Evolutionary conservation across 768 basidiomycete species (phyloP).

Genomic region (Hydnum rufescens): DNA sequence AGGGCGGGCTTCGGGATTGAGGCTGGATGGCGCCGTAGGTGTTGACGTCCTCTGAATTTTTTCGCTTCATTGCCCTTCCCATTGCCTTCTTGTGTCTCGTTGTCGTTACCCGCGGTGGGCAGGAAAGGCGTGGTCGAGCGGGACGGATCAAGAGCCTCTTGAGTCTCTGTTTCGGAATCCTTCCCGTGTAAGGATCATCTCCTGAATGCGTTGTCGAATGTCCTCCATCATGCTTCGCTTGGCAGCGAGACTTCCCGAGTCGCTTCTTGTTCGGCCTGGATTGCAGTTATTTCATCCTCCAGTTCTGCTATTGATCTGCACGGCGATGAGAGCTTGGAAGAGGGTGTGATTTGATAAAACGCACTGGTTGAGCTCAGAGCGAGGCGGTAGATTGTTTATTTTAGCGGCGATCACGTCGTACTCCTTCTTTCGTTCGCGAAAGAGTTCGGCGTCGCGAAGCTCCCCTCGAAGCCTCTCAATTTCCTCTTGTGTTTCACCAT

Average conservation of each 20-base stretch:
- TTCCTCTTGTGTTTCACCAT: conserved; percentile 41
- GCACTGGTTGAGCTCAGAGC: conserved; percentile 60
- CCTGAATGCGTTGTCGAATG: conserved; percentile 39
- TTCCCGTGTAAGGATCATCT: conserved; percentile 46
- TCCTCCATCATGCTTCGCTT: conserved; percentile 49
- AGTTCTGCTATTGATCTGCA: conserved; percentile 43
- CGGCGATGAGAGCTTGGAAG: neutral
- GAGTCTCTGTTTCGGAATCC: conserved; percentile 31
- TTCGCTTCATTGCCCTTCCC: too few species aligned
- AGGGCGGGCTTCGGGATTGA: conserved; percentile 21
- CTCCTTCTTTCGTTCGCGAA: conserved; percentile 62
- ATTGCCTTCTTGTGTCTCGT: too few species aligned
- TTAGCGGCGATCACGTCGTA: conserved; percentile 73
- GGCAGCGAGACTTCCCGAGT: conserved; percentile 45
- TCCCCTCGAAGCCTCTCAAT: conserved; percentile 60
- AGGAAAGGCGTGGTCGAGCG: neutral
- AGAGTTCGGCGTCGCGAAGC: conserved; percentile 59
- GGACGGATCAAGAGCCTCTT: conserved; percentile 6
- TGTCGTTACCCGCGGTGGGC: too few species aligned
- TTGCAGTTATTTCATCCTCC: conserved; percentile 62
- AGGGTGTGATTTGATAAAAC: conserved; percentile 16
- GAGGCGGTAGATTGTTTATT: conserved; percentile 53
- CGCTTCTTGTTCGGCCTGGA: conserved; percentile 51
- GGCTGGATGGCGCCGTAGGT: too few species aligned
- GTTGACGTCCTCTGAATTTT: too few species aligned